phyloP scores from a whole-genome alignment of 768 basidiomycete species.

The Tulasnella sp. region DNA sequence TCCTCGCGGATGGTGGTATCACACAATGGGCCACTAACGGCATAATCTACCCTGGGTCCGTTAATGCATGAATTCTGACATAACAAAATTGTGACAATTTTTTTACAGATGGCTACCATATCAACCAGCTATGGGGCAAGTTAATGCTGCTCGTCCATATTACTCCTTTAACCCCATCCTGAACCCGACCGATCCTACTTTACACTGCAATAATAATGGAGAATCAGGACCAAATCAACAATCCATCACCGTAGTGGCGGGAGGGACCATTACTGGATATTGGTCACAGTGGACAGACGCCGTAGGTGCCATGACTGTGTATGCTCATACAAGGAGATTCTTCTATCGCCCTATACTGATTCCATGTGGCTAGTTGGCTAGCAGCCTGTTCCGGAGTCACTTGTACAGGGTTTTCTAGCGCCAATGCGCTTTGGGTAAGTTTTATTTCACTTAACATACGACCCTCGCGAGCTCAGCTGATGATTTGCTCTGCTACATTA shows the following conservation, averaged over 20 bases:
- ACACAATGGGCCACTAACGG: constrained; percentile 7
- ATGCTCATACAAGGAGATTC: not conserved
- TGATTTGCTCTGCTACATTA: too few species aligned
- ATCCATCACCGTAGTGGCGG: constrained; percentile 8
- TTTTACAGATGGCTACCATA: not conserved
- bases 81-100: too few species aligned
- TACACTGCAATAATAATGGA: constrained; percentile 17
- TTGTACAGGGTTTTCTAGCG: too few species aligned
- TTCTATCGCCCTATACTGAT: not conserved
- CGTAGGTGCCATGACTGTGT: constrained; percentile 15
- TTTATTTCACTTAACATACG: too few species aligned
- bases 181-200: constrained; percentile 9
- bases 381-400: not conserved
- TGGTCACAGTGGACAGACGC: constrained; percentile 17
- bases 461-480: too few species aligned
- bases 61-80: not conserved
- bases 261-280: constrained; percentile 10
- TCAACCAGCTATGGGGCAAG: not conserved
- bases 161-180: constrained; percentile 12
- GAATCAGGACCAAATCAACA: constrained; percentile 2
- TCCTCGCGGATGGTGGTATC: constrained; percentile 15
- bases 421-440: too few species aligned
- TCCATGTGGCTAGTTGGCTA: too few species aligned
- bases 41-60: constrained; percentile 10
- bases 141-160: constrained; percentile 10